These are phyloP conservation scores for Ascoidea asiatica DNA, from an alignment of 805 yeast species.

Conservation along the genomic window DNA sequence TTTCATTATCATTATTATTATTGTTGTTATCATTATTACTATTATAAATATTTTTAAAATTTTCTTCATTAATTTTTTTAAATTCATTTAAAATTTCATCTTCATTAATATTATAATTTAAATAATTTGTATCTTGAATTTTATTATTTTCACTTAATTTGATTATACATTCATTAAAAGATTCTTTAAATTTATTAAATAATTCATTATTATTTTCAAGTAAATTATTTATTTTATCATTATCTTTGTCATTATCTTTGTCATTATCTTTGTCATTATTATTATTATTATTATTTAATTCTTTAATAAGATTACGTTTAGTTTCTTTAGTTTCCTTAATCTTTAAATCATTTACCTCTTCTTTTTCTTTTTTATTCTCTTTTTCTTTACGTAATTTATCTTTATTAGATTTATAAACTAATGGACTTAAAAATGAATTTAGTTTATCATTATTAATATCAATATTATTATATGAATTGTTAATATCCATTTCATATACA, in stretches of 20 bases:
- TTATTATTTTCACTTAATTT: no score
- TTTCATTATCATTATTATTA: not conserved
- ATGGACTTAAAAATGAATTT: no score
- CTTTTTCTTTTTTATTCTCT: constrained; percentile 18
- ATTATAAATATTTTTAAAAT: no score
- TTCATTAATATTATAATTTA: no score
- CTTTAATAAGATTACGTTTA: constrained; percentile 22
- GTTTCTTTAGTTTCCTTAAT: constrained; percentile 18
- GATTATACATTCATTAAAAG: not conserved
- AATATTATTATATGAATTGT: no score
- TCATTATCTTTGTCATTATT: constrained; percentile 24
- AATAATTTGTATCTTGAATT: no score
- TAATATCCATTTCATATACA: no score
- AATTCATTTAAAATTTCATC: not conserved
- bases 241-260: constrained; percentile 22
- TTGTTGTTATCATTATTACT: no score
- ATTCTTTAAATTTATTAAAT: not conserved
- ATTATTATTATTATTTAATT: constrained; percentile 22
- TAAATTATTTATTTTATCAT: constrained; percentile 2
- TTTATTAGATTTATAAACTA: no score
- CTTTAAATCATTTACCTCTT: constrained; percentile 23
- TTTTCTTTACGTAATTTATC: no score
- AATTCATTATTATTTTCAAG: not conserved
- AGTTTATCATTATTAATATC: no score
- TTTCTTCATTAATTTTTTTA: not conserved